phyloP scores from a whole-genome alignment of 495 filamentous ascomycete species.

The Penicillium canariense region DNA sequence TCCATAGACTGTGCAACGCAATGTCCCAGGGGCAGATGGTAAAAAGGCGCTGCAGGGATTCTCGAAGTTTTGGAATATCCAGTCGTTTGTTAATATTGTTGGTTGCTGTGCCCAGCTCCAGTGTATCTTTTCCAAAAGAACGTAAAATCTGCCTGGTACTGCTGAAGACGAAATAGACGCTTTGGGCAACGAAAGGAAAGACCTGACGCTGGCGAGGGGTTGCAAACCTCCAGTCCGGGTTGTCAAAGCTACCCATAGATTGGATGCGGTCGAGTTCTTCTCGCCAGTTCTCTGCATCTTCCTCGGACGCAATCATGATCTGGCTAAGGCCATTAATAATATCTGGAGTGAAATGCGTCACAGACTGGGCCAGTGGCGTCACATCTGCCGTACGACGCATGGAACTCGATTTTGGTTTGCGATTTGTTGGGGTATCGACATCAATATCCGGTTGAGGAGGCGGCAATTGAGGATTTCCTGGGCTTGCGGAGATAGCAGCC shows the following conservation, averaged over 20 bases:
- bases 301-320: conserved; percentile 35
- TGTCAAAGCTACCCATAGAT: conserved; percentile 37
- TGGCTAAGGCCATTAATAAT: conserved; percentile 39
- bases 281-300: conserved; percentile 40
- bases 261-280: conserved; percentile 43
- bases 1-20: conserved; percentile 76
- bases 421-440: conserved; percentile 21
- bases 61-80: conserved; percentile 32
- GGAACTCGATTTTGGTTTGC: conserved; percentile 16
- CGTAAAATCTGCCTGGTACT: conserved; percentile 59
- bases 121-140: conserved; percentile 57
- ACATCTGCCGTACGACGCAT: conserved; percentile 11
- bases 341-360: conserved; percentile 43
- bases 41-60: conserved; percentile 35
- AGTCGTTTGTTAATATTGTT: conserved; percentile 17
- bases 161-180: conserved; percentile 69
- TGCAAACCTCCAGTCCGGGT: conserved; percentile 40
- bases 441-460: conserved; percentile 11
- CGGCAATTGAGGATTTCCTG: conserved; percentile 3
- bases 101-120: conserved; percentile 7
- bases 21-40: conserved; percentile 48
- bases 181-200: conserved; percentile 66
- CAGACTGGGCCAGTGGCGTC: conserved; percentile 32
- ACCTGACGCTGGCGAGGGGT: conserved; percentile 38
- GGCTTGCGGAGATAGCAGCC: conserved; percentile 11